Percentiles rank a stretch among this genome's conserved stretches.
phyloP scores from a whole-genome alignment of 2,329 filamentous ascomycete genomes.

The Penicillium palitans region DNA sequence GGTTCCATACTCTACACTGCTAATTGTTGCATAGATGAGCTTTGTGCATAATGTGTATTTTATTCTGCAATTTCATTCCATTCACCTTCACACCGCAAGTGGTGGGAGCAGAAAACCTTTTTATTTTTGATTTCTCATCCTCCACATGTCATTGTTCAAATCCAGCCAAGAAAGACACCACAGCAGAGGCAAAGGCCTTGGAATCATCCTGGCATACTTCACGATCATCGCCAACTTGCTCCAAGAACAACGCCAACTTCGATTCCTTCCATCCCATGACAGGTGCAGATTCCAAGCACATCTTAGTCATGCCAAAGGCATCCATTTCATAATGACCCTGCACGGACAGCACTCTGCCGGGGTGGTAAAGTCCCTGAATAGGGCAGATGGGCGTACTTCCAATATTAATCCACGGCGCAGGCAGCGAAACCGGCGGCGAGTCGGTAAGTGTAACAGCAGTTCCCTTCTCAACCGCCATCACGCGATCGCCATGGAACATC shows the following conservation, averaged over 20 bases:
- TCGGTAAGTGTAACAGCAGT: constrained; percentile 17
- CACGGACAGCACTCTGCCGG: constrained; percentile 24
- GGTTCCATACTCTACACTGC: not conserved
- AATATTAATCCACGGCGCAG: constrained; percentile 28
- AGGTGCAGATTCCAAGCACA: constrained; percentile 26
- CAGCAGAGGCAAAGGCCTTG: constrained; percentile 27
- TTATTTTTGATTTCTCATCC: not conserved
- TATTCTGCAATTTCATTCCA: not conserved
- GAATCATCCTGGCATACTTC: constrained; percentile 23
- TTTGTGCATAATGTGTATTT: not conserved
- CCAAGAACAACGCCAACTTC: constrained; percentile 25
- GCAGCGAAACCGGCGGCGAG: constrained; percentile 24
- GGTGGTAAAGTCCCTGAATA: constrained; percentile 27
- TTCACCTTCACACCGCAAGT: not conserved
- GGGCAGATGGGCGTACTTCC: constrained; percentile 28
- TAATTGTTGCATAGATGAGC: not conserved
- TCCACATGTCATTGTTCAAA: constrained; percentile 17
- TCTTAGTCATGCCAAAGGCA: constrained; percentile 25
- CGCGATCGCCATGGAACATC: constrained; percentile 29
- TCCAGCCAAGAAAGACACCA: constrained; percentile 26
- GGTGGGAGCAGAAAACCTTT: not conserved
- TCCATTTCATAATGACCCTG: constrained; percentile 32
- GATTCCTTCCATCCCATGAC: constrained; percentile 27
- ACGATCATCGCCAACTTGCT: constrained; percentile 26
- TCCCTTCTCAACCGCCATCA: constrained; percentile 28